These are phyloP conservation scores for Dictyostelium purpureum DNA, from an alignment of 78 protist species.

Conservation along the genomic window DNA sequence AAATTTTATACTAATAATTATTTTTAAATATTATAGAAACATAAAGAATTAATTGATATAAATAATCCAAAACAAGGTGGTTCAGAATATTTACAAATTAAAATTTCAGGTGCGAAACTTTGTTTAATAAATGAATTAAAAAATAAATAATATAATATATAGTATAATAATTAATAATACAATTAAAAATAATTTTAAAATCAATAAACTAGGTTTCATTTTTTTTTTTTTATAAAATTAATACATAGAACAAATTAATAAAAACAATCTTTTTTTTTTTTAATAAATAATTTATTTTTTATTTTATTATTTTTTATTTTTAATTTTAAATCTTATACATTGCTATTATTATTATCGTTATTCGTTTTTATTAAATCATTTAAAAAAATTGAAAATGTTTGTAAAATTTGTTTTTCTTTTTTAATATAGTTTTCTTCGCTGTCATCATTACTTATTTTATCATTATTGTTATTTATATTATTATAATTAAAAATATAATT, in stretches of 20 bases:
- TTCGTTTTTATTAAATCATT: not conserved
- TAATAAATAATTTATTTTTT: no score
- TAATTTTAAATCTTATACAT: no score
- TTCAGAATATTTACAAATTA: constrained; percentile 45
- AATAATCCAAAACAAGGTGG: constrained; percentile 69
- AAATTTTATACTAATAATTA: not conserved
- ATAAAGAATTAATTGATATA: not conserved
- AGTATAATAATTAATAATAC: not conserved
- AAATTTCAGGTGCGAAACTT: constrained; percentile 62
- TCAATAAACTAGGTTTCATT: no score
- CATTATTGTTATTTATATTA: not conserved
- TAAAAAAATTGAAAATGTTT: not conserved
- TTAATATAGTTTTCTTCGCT: not conserved
- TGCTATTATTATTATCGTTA: not conserved
- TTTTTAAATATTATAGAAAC: not conserved
- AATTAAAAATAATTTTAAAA: no score
- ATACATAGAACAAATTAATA: no score
- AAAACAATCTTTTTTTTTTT: no score
- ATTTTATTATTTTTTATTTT: no score
- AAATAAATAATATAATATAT: constrained; percentile 18
- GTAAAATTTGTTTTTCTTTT: constrained; percentile 1
- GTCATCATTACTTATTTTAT: not conserved
- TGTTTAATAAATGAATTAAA: constrained; percentile 37
- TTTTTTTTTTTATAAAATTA: no score
- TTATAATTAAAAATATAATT: not conserved